phyloP scores from a whole-genome alignment of 257 asterid genomes.

The Petunia axillaris region DNA sequence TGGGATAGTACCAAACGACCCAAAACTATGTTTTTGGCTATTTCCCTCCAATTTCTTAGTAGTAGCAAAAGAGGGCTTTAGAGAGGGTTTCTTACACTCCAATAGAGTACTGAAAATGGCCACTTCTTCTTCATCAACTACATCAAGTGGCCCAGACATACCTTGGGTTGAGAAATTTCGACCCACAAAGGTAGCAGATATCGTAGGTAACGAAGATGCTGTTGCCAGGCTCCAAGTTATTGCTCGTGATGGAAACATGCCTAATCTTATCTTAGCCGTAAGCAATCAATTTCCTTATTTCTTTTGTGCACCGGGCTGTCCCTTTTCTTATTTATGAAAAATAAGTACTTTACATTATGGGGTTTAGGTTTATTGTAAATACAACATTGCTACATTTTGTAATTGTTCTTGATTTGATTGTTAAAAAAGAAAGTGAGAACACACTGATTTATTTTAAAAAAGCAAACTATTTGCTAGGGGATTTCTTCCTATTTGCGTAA shows the following conservation, averaged over 20 bases:
- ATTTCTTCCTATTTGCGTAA: too few species aligned
- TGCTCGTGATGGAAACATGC: conserved; percentile 95
- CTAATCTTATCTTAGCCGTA: conserved; percentile 86
- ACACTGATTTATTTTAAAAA: background rate
- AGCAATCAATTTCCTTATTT: background rate
- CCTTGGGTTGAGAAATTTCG: conserved; percentile 98
- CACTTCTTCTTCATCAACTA: conserved; percentile 60
- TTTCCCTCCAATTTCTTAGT: conserved; percentile 30
- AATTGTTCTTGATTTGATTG: background rate
- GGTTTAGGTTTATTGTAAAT: background rate
- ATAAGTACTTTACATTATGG: background rate
- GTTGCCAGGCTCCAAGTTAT: conserved; percentile 90
- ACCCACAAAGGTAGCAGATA: conserved; percentile 79
- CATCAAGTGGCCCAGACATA: conserved; percentile 58
- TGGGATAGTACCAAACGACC: too few species aligned
- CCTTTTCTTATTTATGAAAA: too few species aligned
- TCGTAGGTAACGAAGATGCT: conserved; percentile 95
- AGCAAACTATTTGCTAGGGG: background rate
- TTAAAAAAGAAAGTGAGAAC: too few species aligned
- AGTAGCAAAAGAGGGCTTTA: conserved; percentile 14
- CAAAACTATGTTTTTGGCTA: background rate
- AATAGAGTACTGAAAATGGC: too few species aligned
- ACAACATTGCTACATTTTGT: background rate
- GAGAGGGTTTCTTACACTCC: too few species aligned
- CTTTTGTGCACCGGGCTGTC: background rate